Evolutionary conservation across 2,329 filamentous ascomycete genomes (phyloP), one percentile per base, ranked within the genome.

Genomic region (Xenosphaeropsis pyriputrescens): DNA sequence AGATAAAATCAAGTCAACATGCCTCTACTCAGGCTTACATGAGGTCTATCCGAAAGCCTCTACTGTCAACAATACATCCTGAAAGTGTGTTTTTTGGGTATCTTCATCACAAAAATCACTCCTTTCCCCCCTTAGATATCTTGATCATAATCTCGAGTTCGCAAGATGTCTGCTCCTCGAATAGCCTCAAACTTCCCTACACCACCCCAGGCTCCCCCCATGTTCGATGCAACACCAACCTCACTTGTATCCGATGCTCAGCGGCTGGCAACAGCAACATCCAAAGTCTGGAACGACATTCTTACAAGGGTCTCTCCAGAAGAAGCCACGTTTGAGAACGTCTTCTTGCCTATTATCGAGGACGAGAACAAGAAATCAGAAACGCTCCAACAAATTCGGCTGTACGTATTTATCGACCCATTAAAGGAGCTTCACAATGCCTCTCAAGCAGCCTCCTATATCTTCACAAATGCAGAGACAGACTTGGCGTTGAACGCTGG

Each of bases 141-240:
- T n/a, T n/a, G n/a, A n/a, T n/a, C n/a, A n/a, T n/a, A n/a, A n/a
- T n/a, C n/a, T n/a, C n/a, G n/a, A n/a, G n/a, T n/a, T n/a, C n/a
- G n/a, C n/a, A n/a, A n/a, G n/a, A n/a, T n/a, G n/a, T n/a, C n/a
- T n/a, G n/a, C n/a, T n/a, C n/a, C n/a, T 19, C 18, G 8, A 19
- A 19, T 19, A 8, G 8, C 30, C 12, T 32, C 30, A 32, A 16
- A 5, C 11, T 32, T 12, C 6, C 30, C 5, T 11, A 32, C 15
- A 11, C 30, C 33, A 38, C 80, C 82, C 5, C 81, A 86, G 63
- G 64, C 75, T 32, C 81, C 82, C 43, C 79, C 81, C 39, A 68
- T 75, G 52, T 88, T 86, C 61, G 81, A 69, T 4, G 77, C 75
- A 49, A 85, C 79, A 39, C 73, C 79, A 46, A 17, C 9, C 18